Base-by-base conservation (phyloP, 75 land plant species). In the Picea sitchensis region DNA sequence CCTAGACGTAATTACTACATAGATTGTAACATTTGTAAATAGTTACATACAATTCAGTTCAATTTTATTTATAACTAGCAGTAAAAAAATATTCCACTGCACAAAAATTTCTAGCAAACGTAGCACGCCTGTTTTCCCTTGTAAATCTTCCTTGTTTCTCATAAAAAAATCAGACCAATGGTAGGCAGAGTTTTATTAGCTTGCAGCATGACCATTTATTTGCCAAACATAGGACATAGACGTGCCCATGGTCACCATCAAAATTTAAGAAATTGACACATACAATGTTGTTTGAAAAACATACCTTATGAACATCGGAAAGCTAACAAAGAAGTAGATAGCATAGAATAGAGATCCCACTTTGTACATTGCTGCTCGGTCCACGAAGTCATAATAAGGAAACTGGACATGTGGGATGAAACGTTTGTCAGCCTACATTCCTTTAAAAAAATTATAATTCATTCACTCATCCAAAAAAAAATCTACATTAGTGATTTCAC, bases 281-380 rank as follows among this genome's bases (percentile, higher is more conserved):
- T 67, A 34, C 20, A 67, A 67, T 38, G 4, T 5, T 65, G 5
- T 17, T 17, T 67, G 8, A 67, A 17, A 61, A 34, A 17, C 79
- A 78, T 77, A 94, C 99, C 97, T 91, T 41, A 90, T 64, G 80
- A 96, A 96, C 99, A 96, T 94, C 57, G 99, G 99, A 82, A 94
- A 96, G 98, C 97, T 96, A 17, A 94, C 95, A 54, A 96, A 5
- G 82, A 96, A 96, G 83, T 96, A 96, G 58, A 92, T 89, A 14
- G 95, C 99, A 79, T 96, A 96, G 79, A 96, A 96, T 81, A 96
- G 77, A n/a, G 93, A 96, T 54, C 99, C 99, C 74, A 94, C 92
- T 91, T 87, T 94, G 81, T 96, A 96, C 92, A 96, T 91, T 31
- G 93, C 87, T 18, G 73, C 86, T 44, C 99, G 88, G 65, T 96